Conservation (phyloP, 2,329 filamentous ascomycete species). For the Davidsoniella neocaledoniae region DNA sequence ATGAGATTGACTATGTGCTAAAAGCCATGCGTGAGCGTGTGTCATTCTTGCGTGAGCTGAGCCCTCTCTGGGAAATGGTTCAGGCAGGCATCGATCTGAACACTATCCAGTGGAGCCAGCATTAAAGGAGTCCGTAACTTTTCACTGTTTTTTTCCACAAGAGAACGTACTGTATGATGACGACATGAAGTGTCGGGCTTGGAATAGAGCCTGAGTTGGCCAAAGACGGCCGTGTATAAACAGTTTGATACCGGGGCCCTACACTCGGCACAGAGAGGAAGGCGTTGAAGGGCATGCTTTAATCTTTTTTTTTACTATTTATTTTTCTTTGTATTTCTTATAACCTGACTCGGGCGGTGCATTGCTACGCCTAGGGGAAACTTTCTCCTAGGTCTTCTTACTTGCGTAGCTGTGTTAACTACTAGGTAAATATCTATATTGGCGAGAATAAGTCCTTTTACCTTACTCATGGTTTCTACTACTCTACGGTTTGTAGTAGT, state of each 20-base stretch:
- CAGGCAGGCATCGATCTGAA: conserved; percentile 92
- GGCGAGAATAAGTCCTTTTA: too few relatives aligned
- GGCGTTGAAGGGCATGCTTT: conserved; percentile 1
- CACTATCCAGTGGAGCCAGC: conserved; percentile 96
- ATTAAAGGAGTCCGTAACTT: conserved; percentile 33
- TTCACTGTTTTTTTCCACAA: too few relatives aligned
- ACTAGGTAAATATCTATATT: too few relatives aligned
- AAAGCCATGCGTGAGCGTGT: conserved; percentile 87
- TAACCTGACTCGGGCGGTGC: too few relatives aligned
- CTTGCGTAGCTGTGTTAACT: too few relatives aligned
- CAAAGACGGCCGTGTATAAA: conserved; percentile 6
- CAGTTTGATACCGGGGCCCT: neutral
- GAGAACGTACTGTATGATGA: too few relatives aligned
- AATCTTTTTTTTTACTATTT: neutral
- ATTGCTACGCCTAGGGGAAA: too few relatives aligned
- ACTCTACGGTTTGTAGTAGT: too few relatives aligned
- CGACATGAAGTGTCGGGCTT: too few relatives aligned
- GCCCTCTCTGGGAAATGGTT: conserved; percentile 91
- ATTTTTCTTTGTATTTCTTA: neutral
- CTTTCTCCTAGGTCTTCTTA: too few relatives aligned
- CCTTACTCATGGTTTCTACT: too few relatives aligned
- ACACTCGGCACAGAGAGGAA: conserved; percentile 2
- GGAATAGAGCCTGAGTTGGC: neutral
- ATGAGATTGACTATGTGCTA: conserved; percentile 91
- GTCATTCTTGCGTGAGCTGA: conserved; percentile 82